Conservation (phyloP, 371 early-diverging fungal species). For the Chytridium lagenaria region DNA sequence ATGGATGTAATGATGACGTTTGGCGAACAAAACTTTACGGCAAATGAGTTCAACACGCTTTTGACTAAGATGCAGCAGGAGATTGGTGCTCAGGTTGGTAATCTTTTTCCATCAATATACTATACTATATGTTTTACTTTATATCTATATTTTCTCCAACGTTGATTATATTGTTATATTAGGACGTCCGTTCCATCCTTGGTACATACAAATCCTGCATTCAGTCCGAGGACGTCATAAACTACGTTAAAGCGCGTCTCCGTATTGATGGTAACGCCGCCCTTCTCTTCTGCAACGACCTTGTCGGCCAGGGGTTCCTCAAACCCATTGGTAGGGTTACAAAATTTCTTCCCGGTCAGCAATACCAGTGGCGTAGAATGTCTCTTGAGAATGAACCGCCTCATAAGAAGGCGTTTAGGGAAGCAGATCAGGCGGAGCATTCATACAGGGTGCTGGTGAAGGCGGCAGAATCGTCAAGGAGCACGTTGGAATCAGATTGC, state of each 20-base stretch:
- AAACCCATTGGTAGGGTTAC: constrained; percentile 24
- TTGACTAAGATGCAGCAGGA: constrained; percentile 38
- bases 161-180: too few relatives aligned
- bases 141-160: too few relatives aligned
- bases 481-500: constrained; percentile 36
- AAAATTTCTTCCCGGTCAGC: constrained; percentile 21
- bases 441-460: constrained; percentile 35
- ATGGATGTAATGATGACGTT: constrained; percentile 42
- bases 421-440: constrained; percentile 44
- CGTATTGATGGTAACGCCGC: constrained; percentile 21
- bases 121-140: too few relatives aligned
- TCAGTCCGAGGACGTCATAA: constrained; percentile 29
- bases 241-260: constrained; percentile 15
- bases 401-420: constrained; percentile 34
- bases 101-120: too few relatives aligned
- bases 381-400: constrained; percentile 43
- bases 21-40: constrained; percentile 31
- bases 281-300: constrained; percentile 28
- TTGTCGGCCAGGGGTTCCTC: constrained; percentile 39
- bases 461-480: constrained; percentile 38
- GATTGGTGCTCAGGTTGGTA: constrained; percentile 27
- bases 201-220: constrained; percentile 46
- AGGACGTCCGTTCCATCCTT: constrained; percentile 47
- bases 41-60: constrained; percentile 42
- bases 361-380: constrained; percentile 47